These are phyloP conservation scores for Pichia pseudocactophila DNA, from an alignment of 805 yeast species.

Conservation along the genomic window DNA sequence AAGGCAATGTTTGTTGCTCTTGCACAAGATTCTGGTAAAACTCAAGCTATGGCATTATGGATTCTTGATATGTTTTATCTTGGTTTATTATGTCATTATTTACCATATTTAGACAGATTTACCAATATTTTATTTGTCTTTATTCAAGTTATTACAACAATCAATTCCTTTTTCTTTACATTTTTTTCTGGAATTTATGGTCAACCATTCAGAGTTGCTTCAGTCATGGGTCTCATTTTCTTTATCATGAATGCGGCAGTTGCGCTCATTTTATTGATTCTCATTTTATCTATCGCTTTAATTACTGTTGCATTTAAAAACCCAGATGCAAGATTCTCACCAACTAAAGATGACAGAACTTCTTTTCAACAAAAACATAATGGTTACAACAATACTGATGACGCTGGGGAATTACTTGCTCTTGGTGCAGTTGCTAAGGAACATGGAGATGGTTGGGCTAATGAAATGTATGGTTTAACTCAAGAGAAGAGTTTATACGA, in stretches of 20 bases:
- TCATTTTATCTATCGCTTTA: conserved; percentile 59
- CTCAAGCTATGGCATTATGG: conserved; percentile 72
- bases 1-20: conserved; percentile 70
- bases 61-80: conserved; percentile 67
- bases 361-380: conserved; percentile 55
- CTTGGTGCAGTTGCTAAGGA: conserved; percentile 78
- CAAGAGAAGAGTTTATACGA: too few species aligned
- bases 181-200: conserved; percentile 81
- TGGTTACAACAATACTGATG: conserved; percentile 1
- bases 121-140: conserved; percentile 71
- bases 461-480: conserved; percentile 43
- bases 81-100: conserved; percentile 47
- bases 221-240: conserved; percentile 89
- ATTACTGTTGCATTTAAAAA: conserved; percentile 65
- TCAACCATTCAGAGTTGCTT: conserved; percentile 68
- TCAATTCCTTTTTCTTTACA: conserved; percentile 77
- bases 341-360: conserved; percentile 86
- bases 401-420: conserved; percentile 46
- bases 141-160: conserved; percentile 60
- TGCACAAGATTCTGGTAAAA: conserved; percentile 72
- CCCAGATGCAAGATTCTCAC: conserved; percentile 82
- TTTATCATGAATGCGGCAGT: conserved; percentile 86
- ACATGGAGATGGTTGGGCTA: conserved; percentile 68
- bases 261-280: conserved; percentile 60
- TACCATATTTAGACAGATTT: conserved; percentile 76